Base-by-base conservation (phyloP, 345 rosid genomes). In the Eucalyptus shirleyi region DNA sequence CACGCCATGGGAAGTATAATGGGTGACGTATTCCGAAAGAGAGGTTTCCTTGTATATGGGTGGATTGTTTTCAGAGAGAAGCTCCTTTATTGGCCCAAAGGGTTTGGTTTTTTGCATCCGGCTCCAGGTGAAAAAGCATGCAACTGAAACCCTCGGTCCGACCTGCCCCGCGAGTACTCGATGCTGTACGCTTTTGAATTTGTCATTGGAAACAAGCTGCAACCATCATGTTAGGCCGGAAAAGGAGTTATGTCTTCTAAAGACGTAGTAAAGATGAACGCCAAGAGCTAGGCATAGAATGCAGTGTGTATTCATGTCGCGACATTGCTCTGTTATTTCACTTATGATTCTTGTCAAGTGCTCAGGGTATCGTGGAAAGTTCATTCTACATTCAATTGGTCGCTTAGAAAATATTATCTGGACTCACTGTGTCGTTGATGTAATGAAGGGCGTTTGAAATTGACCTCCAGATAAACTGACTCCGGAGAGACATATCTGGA, bases 1-100 rank as follows among this genome's bases (percentile, higher is more conserved):
- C 65, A 92, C 53, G 30, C 93, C 93, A 82, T 92, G 92, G 69
- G 93, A 92, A 88, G 90, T 92, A 91, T 92, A 94, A 83, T 85
- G 69, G 89, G 90, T 83, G 91, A 94, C 87, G 24, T 77, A 94
- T 45, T 93, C 94, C 47, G 67, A 86, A 83, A 92, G 12, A 86
- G 88, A 86, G 44, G 92, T 92, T 89, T 88, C 93, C 42, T 92
- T 91, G 89, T 94, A 93, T 7, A 89, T 88, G 40, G 94, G 94
- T 13, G 90, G 91, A 81, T 89, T 86, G 89, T 89, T 59, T 23
- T 87, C 67, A 81, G 89, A 89, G 5, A 92, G 90, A 60, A 94
- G 93, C 92, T 94, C 93, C 59, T 91, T 91, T 28, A 92, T 88
- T 72, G 72, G 34, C 72, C 34, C 34, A 6, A 62, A 30, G 72